These are phyloP conservation scores for Fomitopsis pulvina DNA, from an alignment of 768 basidiomycete genomes.

Conservation along the genomic window DNA sequence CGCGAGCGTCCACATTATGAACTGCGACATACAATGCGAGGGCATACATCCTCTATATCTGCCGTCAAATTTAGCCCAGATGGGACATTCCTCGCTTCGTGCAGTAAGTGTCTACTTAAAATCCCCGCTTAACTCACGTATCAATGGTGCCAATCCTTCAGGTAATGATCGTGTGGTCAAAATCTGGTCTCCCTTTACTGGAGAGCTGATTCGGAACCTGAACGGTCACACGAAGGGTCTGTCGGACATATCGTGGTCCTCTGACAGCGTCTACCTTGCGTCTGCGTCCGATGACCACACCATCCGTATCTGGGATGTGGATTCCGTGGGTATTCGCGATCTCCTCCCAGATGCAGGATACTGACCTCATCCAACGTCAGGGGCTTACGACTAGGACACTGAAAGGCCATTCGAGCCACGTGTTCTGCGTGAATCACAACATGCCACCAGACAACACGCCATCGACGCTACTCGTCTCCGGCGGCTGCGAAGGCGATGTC, in stretches of 20 bases:
- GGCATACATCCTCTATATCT: constrained; percentile 77
- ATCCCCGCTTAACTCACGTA: too few species aligned
- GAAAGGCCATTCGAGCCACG: constrained; percentile 85
- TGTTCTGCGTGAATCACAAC: constrained; percentile 91
- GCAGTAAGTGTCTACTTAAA: constrained; percentile 60
- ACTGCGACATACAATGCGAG: constrained; percentile 58
- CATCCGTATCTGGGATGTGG: constrained; percentile 78
- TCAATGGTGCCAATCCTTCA: too few species aligned
- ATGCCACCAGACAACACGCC: too few species aligned
- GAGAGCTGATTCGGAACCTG: constrained; percentile 66
- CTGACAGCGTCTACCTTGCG: constrained; percentile 75
- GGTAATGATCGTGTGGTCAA: constrained; percentile 81
- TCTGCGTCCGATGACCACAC: constrained; percentile 94
- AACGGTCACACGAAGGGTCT: constrained; percentile 77
- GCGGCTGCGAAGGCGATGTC: constrained; percentile 95
- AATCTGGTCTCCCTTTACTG: constrained; percentile 69
- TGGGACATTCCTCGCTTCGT: constrained; percentile 75
- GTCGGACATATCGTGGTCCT: constrained; percentile 87
- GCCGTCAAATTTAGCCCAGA: constrained; percentile 87
- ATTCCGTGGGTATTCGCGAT: constrained; percentile 35
- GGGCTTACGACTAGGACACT: constrained; percentile 30
- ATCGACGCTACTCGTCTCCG: constrained; percentile 87
- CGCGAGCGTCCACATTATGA: constrained; percentile 44
- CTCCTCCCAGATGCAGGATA: background rate
- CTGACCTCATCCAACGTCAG: background rate